Evolutionary conservation across 2,329 filamentous ascomycete species (phyloP).

Genomic region (Fusarium chuoi): DNA sequence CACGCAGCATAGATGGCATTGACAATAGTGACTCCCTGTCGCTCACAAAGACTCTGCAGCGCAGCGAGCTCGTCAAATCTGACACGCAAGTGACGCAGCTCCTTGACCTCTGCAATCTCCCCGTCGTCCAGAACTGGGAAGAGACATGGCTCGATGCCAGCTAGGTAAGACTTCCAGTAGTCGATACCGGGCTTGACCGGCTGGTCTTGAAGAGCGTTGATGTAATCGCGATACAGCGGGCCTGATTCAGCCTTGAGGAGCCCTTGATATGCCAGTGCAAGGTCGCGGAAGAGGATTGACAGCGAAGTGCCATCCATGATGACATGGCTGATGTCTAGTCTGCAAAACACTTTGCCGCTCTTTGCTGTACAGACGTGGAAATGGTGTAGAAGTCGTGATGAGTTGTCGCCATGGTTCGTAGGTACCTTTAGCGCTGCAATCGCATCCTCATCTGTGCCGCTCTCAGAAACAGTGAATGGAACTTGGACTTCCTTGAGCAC

Average conservation of each 20-base stretch:
- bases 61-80: constrained; percentile 24
- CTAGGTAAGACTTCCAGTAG: constrained; percentile 30
- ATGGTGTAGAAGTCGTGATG: constrained; percentile 8
- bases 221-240: constrained; percentile 32
- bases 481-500: constrained; percentile 47
- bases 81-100: constrained; percentile 31
- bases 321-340: constrained; percentile 35
- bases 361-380: constrained; percentile 35
- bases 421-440: constrained; percentile 9
- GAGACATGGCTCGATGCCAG: constrained; percentile 28
- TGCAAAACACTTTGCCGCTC: constrained; percentile 38
- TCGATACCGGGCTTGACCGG: constrained; percentile 2
- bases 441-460: constrained; percentile 20
- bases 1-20: constrained; percentile 39
- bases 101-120: neutral
- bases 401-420: neutral
- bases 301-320: constrained; percentile 39
- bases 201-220: constrained; percentile 19
- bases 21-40: constrained; percentile 23
- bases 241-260: constrained; percentile 2
- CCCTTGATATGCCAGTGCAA: constrained; percentile 22
- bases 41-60: constrained; percentile 19
- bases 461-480: constrained; percentile 12
- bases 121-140: constrained; percentile 35
- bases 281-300: constrained; percentile 35